These are phyloP conservation scores for Blastobotrys raffinosifermentans DNA, from an alignment of 1,139 yeast genomes.

Conservation along the genomic window DNA sequence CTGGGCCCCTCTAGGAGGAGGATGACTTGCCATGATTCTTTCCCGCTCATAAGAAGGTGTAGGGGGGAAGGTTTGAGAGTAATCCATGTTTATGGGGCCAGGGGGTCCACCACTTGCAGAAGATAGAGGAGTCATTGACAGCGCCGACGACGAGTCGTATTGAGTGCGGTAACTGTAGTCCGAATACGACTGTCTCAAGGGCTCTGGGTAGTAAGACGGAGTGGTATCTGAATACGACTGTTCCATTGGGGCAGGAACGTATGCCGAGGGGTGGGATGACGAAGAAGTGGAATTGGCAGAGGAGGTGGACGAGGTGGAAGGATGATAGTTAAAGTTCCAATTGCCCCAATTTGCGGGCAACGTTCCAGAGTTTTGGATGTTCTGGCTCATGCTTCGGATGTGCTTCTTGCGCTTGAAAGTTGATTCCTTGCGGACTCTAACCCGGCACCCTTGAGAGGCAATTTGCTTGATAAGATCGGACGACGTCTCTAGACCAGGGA, in stretches of 20 bases:
- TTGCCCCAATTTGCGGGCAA: too few species aligned
- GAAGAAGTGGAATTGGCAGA: too few species aligned
- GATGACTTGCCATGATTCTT: not conserved
- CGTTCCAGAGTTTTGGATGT: not conserved
- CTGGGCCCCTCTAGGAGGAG: slow-evolving; percentile 2
- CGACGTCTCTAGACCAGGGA: slow-evolving; percentile 34
- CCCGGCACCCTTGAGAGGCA: slow-evolving; percentile 33
- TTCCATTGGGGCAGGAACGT: slow-evolving; percentile 1
- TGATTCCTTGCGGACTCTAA: slow-evolving; percentile 31
- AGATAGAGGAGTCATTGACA: too few species aligned
- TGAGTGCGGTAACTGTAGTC: too few species aligned
- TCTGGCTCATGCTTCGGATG: not conserved
- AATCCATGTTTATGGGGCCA: not conserved
- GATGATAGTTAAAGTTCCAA: too few species aligned
- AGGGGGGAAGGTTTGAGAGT: slow-evolving; percentile 7
- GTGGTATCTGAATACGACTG: slow-evolving; percentile 1
- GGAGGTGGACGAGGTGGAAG: too few species aligned
- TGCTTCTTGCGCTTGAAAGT: slow-evolving; percentile 17
- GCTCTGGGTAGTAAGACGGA: not conserved
- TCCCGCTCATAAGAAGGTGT: slow-evolving; percentile 9
- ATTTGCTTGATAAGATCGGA: slow-evolving; percentile 32
- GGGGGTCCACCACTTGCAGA: too few species aligned
- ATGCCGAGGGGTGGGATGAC: not conserved
- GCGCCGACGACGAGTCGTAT: too few species aligned
- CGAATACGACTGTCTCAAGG: too few species aligned